A percentile compares a stretch with the other conserved stretches of the same genome.
These are phyloP conservation scores for Mycena epipterygia DNA, from an alignment of 768 basidiomycete genomes.

Conservation along the genomic window DNA sequence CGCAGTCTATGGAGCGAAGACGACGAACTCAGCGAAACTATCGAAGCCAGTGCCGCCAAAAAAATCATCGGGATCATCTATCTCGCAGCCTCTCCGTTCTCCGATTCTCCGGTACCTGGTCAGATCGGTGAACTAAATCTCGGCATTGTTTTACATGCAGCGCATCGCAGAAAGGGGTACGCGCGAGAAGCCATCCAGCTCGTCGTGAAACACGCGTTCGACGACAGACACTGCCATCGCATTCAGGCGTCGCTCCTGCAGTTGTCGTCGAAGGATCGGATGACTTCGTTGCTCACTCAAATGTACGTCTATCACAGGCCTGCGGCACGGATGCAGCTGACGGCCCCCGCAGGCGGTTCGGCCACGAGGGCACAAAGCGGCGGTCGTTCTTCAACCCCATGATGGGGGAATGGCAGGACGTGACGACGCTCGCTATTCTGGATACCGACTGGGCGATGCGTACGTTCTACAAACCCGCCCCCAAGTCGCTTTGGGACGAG, in stretches of 20 bases:
- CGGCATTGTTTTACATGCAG: slow-evolving; percentile 63
- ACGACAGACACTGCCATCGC: slow-evolving; percentile 59
- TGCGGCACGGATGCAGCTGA: slow-evolving; percentile 11
- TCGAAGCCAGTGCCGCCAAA: background rate
- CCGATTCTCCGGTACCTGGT: slow-evolving; percentile 35
- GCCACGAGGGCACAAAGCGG: slow-evolving; percentile 74
- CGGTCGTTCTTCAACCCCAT: slow-evolving; percentile 63
- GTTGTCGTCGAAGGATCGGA: slow-evolving; percentile 56
- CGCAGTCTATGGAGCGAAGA: too few relatives aligned
- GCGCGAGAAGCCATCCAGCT: slow-evolving; percentile 61
- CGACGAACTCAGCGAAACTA: background rate
- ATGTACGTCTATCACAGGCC: slow-evolving; percentile 42
- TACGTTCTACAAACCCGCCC: slow-evolving; percentile 45
- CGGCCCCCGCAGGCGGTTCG: slow-evolving; percentile 61
- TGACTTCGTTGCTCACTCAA: slow-evolving; percentile 63
- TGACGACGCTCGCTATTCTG: slow-evolving; percentile 70
- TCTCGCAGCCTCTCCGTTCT: slow-evolving; percentile 50
- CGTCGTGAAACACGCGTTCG: slow-evolving; percentile 63
- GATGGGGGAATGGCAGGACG: slow-evolving; percentile 67
- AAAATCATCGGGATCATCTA: slow-evolving; percentile 59
- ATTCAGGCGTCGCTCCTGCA: slow-evolving; percentile 67
- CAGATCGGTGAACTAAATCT: slow-evolving; percentile 63
- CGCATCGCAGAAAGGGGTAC: slow-evolving; percentile 56
- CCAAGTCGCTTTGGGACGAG: slow-evolving; percentile 71
- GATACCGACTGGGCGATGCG: slow-evolving; percentile 71